Percentiles rank a stretch among this genome's conserved stretches.
Conservation (phyloP, 2,329 filamentous ascomycete species). For the Botrytis pseudocinerea region DNA sequence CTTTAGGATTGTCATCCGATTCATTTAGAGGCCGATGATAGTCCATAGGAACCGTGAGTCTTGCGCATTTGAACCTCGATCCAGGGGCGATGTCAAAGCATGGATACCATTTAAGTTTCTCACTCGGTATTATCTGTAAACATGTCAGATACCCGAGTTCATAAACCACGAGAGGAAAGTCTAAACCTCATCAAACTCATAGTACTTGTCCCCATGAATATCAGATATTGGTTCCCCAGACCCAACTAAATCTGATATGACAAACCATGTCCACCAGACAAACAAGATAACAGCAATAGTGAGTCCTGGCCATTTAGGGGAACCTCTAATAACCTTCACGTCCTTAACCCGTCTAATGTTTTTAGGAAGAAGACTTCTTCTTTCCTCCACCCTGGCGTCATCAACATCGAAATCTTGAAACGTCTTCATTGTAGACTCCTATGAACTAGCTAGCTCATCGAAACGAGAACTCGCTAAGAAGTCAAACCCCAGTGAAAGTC, state of each 20-base stretch:
- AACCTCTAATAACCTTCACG: background rate
- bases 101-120: conserved; percentile 48
- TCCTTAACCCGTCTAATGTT: background rate
- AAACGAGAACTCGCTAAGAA: background rate
- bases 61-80: conserved; percentile 44
- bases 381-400: conserved; percentile 11
- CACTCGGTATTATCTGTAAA: conserved; percentile 46
- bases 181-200: conserved; percentile 18
- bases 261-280: conserved; percentile 23
- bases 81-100: conserved; percentile 40
- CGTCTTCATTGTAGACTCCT: conserved; percentile 10
- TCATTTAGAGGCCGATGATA: conserved; percentile 46
- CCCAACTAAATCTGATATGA: conserved; percentile 14
- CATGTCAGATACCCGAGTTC: background rate
- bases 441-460: background rate
- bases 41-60: conserved; percentile 51
- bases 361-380: conserved; percentile 22
- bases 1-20: conserved; percentile 36
- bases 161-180: background rate
- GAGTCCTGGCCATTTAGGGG: conserved; percentile 16
- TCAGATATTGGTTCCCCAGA: background rate
- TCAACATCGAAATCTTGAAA: conserved; percentile 20
- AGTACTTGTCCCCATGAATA: background rate
- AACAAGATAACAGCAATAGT: conserved; percentile 21
- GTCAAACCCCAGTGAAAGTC: background rate